Evolutionary conservation across 2,329 filamentous ascomycete genomes (phyloP).

Genomic region (Incumbomyces delicatus): DNA sequence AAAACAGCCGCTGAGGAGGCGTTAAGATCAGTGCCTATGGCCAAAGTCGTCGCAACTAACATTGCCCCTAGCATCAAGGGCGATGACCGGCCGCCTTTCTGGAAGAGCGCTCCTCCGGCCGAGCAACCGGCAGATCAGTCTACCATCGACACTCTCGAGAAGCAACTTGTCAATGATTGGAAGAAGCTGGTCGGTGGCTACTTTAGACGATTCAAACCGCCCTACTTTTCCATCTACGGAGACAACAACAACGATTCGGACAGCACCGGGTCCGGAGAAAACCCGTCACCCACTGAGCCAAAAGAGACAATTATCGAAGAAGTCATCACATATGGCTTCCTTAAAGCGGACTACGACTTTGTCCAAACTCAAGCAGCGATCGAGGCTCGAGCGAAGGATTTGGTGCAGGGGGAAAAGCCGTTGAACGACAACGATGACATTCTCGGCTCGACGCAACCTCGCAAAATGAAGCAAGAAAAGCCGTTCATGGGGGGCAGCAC

Average conservation of each 20-base stretch:
- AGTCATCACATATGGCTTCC: constrained; percentile 79
- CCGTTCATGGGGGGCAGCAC: constrained; percentile 93
- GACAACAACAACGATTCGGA: constrained; percentile 23
- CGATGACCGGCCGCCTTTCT: constrained; percentile 14
- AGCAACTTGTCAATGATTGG: constrained; percentile 64
- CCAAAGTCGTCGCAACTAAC: constrained; percentile 6
- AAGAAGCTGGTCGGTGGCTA: constrained; percentile 82
- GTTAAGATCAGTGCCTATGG: constrained; percentile 9
- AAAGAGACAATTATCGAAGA: constrained; percentile 36
- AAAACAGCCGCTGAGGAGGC: constrained; percentile 12
- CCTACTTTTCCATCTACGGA: constrained; percentile 54
- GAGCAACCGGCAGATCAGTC: constrained; percentile 45
- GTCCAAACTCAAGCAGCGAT: constrained; percentile 80
- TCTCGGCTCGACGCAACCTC: constrained; percentile 30
- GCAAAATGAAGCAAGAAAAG: background rate
- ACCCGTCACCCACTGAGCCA: constrained; percentile 23
- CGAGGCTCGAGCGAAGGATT: constrained; percentile 53
- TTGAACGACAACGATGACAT: constrained; percentile 80
- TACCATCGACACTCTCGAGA: constrained; percentile 60
- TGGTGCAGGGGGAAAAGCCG: constrained; percentile 61
- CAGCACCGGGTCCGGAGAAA: constrained; percentile 23
- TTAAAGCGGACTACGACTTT: constrained; percentile 91
- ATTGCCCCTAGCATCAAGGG: constrained; percentile 23
- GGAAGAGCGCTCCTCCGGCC: constrained; percentile 33
- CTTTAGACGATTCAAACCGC: constrained; percentile 79